Evolutionary conservation across 2,329 filamentous ascomycete genomes (phyloP).

Genomic region (Knufia fluminis): DNA sequence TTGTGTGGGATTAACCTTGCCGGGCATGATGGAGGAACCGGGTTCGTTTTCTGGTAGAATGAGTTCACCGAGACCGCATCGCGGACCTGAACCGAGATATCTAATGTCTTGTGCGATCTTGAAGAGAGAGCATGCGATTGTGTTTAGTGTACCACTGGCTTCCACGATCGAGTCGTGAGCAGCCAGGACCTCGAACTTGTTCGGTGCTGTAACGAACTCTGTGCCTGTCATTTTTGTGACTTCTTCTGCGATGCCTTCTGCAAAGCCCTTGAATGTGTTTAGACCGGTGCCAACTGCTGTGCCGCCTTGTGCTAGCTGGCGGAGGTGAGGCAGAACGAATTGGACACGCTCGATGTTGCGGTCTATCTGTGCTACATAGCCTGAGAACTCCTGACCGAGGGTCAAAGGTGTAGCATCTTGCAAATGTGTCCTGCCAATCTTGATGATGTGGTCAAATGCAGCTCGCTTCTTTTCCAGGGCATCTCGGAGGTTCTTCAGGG

Average conservation of each 20-base stretch:
- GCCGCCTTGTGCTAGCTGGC: constrained; percentile 84
- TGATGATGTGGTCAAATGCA: constrained; percentile 89
- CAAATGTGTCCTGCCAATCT: constrained; percentile 95
- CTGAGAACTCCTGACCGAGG: constrained; percentile 93
- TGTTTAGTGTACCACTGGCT: constrained; percentile 86
- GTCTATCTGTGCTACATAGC: constrained; percentile 91
- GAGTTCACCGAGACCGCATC: constrained; percentile 90
- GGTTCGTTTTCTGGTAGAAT: constrained; percentile 95
- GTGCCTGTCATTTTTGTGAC: constrained; percentile 87
- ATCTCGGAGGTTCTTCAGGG: constrained; percentile 69
- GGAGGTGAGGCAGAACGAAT: constrained; percentile 70
- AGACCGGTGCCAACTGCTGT: constrained; percentile 95
- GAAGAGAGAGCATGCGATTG: constrained; percentile 72
- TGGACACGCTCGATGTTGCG: constrained; percentile 81
- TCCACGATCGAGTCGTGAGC: constrained; percentile 94
- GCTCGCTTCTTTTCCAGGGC: constrained; percentile 83
- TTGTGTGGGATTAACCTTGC: constrained; percentile 98
- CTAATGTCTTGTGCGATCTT: constrained; percentile 98
- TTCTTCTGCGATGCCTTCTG: constrained; percentile 82
- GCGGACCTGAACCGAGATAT: constrained; percentile 90
- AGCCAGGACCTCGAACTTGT: constrained; percentile 97
- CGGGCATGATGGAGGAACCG: constrained; percentile 96
- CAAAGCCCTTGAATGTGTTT: constrained; percentile 95
- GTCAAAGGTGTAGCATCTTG: constrained; percentile 96
- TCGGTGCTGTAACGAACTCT: constrained; percentile 89